These are phyloP conservation scores for Penicillium samsonianum DNA, from an alignment of 495 filamentous ascomycete species.

Conservation along the genomic window DNA sequence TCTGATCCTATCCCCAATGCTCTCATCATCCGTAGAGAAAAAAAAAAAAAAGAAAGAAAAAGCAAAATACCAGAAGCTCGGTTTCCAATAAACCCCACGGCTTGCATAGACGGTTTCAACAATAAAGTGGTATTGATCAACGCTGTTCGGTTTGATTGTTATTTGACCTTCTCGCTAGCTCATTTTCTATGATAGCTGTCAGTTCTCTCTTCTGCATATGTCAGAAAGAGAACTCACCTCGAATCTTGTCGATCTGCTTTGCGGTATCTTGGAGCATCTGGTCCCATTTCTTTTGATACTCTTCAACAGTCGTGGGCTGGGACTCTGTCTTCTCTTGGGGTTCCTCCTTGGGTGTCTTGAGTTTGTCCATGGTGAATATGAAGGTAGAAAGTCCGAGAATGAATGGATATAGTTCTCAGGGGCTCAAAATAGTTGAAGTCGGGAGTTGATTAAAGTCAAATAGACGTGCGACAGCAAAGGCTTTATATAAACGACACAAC, in stretches of 20 bases:
- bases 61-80: background rate
- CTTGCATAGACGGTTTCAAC: conserved; percentile 6
- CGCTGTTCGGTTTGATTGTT: conserved; percentile 1
- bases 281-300: conserved; percentile 28
- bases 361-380: conserved; percentile 11
- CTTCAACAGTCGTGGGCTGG: conserved; percentile 20
- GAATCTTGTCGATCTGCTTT: conserved; percentile 28
- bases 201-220: conserved; percentile 24
- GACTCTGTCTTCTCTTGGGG: conserved; percentile 3
- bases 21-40: background rate
- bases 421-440: background rate
- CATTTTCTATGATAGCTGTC: conserved; percentile 24
- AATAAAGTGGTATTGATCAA: conserved; percentile 4
- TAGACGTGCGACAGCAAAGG: conserved; percentile 4
- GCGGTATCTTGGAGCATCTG: conserved; percentile 30
- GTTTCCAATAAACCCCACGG: conserved; percentile 11
- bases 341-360: conserved; percentile 4
- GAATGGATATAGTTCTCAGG: background rate
- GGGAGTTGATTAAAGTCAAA: background rate
- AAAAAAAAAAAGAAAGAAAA: background rate
- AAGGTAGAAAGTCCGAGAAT: background rate
- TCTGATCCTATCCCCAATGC: conserved; percentile 6
- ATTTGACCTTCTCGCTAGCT: conserved; percentile 18
- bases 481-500: conserved; percentile 15
- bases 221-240: conserved; percentile 23